Evolutionary conservation across 2,329 filamentous ascomycete genomes (phyloP).

Genomic region (Apiospora pterosperma): DNA sequence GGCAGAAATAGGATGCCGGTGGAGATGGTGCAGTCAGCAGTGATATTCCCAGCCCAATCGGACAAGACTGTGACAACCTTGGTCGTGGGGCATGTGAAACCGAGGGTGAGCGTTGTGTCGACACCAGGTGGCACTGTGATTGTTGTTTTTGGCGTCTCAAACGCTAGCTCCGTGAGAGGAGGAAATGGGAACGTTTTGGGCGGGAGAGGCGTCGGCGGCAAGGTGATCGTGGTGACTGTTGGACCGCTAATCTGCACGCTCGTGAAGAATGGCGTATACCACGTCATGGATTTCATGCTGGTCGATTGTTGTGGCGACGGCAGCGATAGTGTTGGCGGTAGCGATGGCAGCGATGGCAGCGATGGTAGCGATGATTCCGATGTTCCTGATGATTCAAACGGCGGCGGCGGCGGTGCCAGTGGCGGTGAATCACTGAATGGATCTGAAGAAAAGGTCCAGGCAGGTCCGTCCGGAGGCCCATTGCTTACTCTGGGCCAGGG

Average conservation of each 20-base stretch:
- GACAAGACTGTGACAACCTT: conserved; percentile 11
- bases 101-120: background rate
- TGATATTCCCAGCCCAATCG: background rate
- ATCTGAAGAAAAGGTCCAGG: background rate
- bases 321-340: background rate
- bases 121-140: background rate
- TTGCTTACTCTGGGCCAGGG: conserved; percentile 16
- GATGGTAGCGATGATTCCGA: background rate
- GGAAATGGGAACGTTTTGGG: background rate
- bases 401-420: background rate
- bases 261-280: background rate
- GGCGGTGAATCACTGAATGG: background rate
- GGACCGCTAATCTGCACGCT: conserved; percentile 9
- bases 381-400: too few species aligned
- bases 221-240: conserved; percentile 11
- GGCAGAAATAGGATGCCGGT: conserved; percentile 17
- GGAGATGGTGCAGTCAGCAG: too few species aligned
- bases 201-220: background rate
- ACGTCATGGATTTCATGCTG: background rate
- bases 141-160: background rate
- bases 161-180: background rate
- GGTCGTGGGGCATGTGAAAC: conserved; percentile 11
- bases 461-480: background rate
- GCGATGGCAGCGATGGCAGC: too few species aligned
- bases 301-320: background rate